phyloP scores from a whole-genome alignment of 345 rosid genomes.

The Eutrema japonicum region DNA sequence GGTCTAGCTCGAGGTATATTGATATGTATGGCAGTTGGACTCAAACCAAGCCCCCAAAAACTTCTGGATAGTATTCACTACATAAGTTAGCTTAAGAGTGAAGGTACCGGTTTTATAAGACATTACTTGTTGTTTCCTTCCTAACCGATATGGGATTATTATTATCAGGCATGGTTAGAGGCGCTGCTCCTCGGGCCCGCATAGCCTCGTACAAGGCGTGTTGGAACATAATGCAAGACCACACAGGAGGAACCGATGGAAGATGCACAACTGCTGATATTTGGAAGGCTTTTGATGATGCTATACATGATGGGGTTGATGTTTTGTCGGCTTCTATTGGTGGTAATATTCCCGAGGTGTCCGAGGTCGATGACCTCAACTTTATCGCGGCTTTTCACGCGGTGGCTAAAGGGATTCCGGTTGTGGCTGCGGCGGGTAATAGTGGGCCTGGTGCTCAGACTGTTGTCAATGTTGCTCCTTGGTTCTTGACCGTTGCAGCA shows the following conservation, averaged over 20 bases:
- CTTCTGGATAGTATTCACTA: neutral
- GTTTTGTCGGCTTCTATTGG: conserved; percentile 54
- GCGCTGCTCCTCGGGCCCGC: conserved; percentile 52
- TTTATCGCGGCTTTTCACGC: conserved; percentile 52
- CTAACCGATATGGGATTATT: neutral
- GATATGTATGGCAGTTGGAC: neutral
- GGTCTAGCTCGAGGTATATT: conserved; percentile 52
- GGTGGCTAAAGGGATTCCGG: conserved; percentile 48
- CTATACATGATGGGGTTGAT: conserved; percentile 62
- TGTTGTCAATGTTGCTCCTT: conserved; percentile 51
- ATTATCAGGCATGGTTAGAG: conserved; percentile 39
- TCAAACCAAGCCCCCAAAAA: neutral
- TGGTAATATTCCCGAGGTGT: conserved; percentile 29
- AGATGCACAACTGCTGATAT: conserved; percentile 47
- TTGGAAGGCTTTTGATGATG: conserved; percentile 56
- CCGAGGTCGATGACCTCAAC: conserved; percentile 36
- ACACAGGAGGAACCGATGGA: neutral
- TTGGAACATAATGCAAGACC: conserved; percentile 37
- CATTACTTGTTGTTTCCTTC: too few species aligned
- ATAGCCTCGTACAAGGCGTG: conserved; percentile 61
- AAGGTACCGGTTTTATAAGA: too few species aligned
- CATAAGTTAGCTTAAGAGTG: neutral
- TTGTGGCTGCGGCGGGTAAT: conserved; percentile 43
- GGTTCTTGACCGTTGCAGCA: conserved; percentile 58
- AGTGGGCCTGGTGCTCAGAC: conserved; percentile 44